Evolutionary conservation across 1,139 yeast species (phyloP), one percentile per base, ranked within the genome.

Genomic region (Blastobotrys elegans): DNA sequence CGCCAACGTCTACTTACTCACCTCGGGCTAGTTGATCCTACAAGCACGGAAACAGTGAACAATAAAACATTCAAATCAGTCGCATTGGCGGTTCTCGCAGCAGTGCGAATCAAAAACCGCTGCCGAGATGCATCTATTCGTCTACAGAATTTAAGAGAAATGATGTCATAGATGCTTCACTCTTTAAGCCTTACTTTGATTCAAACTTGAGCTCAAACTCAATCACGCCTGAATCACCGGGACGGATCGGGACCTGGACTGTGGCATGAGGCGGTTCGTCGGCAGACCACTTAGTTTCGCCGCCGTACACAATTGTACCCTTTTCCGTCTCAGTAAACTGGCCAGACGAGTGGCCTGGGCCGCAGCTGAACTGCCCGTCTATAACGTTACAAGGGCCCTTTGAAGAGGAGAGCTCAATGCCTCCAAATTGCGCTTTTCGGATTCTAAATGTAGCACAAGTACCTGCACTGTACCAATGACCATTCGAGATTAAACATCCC

Each of bases 401-500:
- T 33, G 87, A 77, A 0, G 92, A 76, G 48, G 72, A 73, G 31
- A 87, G 60, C 49, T 79, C 76, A 57, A 79, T 75, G n/a, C 90
- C 90, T 3, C 94, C 95, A 64, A 79, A 82, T 31, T 77, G 76
- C 33, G 82, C 77, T 47, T 79, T 68, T 16, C 73, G 58, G 18
- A 79, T 56, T 17, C 73, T 72, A 67, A 74, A 88, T 2, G 84
- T 80, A 2, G 96, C 97, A 67, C 97, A 90, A 1, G 95, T 81
- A 0, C 97, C 97, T 32, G 79, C 74, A 5, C 75, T 67, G 67
- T 83, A 87, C 90, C 95, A 89, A 56, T 80, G 77, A 4, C 97
- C 97, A 59, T 80, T 85, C 52, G 84, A 78, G 58, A 89, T 90
- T 49, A 90, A 69, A 68, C 96, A 88, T 2, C 96, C 96, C 4